Conservation (phyloP, 805 yeast genomes). For the Brettanomyces custersianus region DNA sequence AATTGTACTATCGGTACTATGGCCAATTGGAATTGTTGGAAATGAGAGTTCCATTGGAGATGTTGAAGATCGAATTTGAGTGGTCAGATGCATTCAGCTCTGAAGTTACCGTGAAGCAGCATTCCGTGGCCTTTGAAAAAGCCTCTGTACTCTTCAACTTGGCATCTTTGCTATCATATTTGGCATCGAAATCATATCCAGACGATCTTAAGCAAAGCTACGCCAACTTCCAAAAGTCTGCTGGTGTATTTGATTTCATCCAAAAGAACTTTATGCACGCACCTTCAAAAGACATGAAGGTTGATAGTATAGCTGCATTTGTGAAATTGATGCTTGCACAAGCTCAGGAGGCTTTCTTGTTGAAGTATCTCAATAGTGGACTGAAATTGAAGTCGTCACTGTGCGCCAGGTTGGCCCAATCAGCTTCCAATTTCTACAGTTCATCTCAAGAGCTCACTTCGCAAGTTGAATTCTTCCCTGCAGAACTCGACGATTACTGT, state of each 20-base stretch:
- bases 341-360: conserved; percentile 76
- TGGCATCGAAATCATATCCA: conserved; percentile 25
- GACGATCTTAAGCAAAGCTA: conserved; percentile 50
- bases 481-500: conserved; percentile 42
- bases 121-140: conserved; percentile 81
- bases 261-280: conserved; percentile 82
- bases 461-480: conserved; percentile 19
- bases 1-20: conserved; percentile 58
- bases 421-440: conserved; percentile 49
- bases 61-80: conserved; percentile 47
- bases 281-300: conserved; percentile 70
- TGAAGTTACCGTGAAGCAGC: conserved; percentile 45
- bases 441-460: conserved; percentile 39
- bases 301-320: conserved; percentile 59
- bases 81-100: conserved; percentile 74
- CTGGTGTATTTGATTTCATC: conserved; percentile 66
- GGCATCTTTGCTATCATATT: conserved; percentile 53
- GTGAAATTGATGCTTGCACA: conserved; percentile 68
- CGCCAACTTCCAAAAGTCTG: conserved; percentile 59
- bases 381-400: conserved; percentile 50
- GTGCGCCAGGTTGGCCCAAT: conserved; percentile 64
- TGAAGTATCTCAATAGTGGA: conserved; percentile 43
- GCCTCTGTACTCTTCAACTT: conserved; percentile 76
- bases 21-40: conserved; percentile 77
- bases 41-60: conserved; percentile 59